Evolutionary conservation across 139 green algal genomes (phyloP).

Genomic region (Spirogloea muscicola): DNA sequence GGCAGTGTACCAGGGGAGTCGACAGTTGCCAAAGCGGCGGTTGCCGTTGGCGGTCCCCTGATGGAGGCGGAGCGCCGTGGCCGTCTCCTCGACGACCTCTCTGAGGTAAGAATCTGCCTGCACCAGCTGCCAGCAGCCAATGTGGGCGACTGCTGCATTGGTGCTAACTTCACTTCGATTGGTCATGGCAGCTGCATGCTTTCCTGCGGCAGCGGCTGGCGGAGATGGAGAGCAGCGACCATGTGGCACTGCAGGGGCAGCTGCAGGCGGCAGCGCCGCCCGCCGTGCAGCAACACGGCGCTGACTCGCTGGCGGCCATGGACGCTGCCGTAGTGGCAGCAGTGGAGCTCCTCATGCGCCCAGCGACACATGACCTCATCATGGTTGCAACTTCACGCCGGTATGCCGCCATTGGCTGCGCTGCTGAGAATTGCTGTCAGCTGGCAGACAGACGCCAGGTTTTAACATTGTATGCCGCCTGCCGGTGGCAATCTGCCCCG

Average conservation of each 20-base stretch:
- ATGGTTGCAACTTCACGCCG: conserved; percentile 22
- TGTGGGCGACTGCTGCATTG: too few species aligned
- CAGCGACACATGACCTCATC: conserved; percentile 24
- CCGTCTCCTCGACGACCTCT: too few species aligned
- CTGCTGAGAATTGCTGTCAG: background rate
- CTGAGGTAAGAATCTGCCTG: too few species aligned
- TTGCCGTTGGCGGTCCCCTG: too few species aligned
- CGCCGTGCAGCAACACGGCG: conserved; percentile 14
- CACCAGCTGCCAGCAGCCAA: too few species aligned
- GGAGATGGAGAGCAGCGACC: conserved; percentile 10
- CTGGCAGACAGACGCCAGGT: background rate
- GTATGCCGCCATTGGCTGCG: background rate
- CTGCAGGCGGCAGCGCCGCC: background rate
- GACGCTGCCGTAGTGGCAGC: background rate
- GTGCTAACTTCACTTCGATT: too few species aligned
- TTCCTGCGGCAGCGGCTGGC: conserved; percentile 27
- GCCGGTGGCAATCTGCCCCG: background rate
- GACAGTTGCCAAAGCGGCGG: too few species aligned
- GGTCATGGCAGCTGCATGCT: conserved; percentile 32
- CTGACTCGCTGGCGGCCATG: conserved; percentile 12
- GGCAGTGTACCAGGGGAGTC: too few species aligned
- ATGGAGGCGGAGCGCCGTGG: too few species aligned
- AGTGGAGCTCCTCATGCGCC: conserved; percentile 3
- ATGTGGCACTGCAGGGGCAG: conserved; percentile 12
- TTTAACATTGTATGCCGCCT: background rate